Evolutionary conservation across 352 stramenopile genomes (phyloP).

Genomic region (Pythium chondricola): DNA sequence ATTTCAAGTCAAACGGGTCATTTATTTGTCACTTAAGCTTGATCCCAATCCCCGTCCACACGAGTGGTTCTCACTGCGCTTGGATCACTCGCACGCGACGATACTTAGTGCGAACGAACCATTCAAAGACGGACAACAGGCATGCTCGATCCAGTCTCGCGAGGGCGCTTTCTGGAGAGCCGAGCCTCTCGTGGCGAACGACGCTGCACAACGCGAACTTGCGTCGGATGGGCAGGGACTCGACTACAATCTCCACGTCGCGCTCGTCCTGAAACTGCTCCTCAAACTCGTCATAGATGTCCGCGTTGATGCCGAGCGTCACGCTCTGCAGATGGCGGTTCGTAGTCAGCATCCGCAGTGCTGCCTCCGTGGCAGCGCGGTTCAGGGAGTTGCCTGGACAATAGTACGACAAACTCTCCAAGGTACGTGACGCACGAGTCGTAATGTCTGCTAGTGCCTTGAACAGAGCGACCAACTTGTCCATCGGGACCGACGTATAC

Average conservation of each 20-base stretch:
- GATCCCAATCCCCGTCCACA: too few relatives aligned
- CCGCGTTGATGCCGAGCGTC: neutral
- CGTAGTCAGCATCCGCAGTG: neutral
- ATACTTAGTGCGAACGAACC: neutral
- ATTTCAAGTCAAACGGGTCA: too few relatives aligned
- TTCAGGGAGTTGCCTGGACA: constrained; percentile 4
- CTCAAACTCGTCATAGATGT: constrained; percentile 3
- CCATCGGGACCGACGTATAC: constrained; percentile 2
- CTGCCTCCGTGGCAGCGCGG: neutral
- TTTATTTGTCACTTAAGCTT: too few relatives aligned
- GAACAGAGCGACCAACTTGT: neutral
- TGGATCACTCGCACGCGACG: constrained; percentile 6
- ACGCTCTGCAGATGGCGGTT: constrained; percentile 5
- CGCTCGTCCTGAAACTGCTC: constrained; percentile 5
- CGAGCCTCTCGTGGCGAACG: neutral
- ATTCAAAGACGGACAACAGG: constrained; percentile 1
- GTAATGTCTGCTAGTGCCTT: neutral
- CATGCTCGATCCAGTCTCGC: neutral
- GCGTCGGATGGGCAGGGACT: neutral
- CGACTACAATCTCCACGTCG: constrained; percentile 2
- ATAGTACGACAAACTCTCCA: constrained; percentile 5
- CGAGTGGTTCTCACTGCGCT: too few relatives aligned
- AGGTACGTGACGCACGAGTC: neutral
- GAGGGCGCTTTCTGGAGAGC: neutral
- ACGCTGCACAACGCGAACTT: constrained; percentile 4